Conservation (phyloP, 2,329 filamentous ascomycete species). For the Tolypocladium tropicale region DNA sequence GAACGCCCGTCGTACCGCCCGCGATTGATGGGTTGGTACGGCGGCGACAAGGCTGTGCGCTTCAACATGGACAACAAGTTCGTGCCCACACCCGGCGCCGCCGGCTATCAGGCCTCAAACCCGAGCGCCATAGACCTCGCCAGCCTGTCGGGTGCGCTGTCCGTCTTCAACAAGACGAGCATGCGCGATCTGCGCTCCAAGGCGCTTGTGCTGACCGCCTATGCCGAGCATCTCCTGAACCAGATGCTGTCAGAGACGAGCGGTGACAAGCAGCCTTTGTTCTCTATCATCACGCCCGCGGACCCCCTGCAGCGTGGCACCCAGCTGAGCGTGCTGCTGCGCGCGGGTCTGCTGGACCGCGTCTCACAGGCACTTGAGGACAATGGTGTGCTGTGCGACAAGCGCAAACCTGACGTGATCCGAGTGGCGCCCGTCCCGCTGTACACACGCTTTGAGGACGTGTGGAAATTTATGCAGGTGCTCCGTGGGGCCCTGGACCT, state of each 20-base stretch:
- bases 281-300: slow-evolving; percentile 58
- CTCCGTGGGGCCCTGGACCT: slow-evolving; percentile 22
- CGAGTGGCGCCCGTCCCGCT: slow-evolving; percentile 74
- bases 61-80: slow-evolving; percentile 82
- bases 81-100: slow-evolving; percentile 65
- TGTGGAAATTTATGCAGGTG: slow-evolving; percentile 39
- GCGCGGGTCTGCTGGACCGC: slow-evolving; percentile 57
- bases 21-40: slow-evolving; percentile 79
- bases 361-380: slow-evolving; percentile 55
- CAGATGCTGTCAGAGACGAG: slow-evolving; percentile 25
- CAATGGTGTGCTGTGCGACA: slow-evolving; percentile 66
- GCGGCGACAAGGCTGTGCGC: slow-evolving; percentile 62
- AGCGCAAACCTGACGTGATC: slow-evolving; percentile 77
- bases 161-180: slow-evolving; percentile 61
- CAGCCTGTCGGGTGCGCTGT: slow-evolving; percentile 61
- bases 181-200: slow-evolving; percentile 62
- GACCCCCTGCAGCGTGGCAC: slow-evolving; percentile 61
- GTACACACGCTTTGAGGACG: slow-evolving; percentile 73
- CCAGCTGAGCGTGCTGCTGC: slow-evolving; percentile 66
- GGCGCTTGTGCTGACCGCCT: slow-evolving; percentile 63
- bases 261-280: slow-evolving; percentile 26
- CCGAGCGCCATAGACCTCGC: slow-evolving; percentile 69
- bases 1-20: slow-evolving; percentile 40
- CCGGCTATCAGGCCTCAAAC: slow-evolving; percentile 78
- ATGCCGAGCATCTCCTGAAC: slow-evolving; percentile 59